phyloP scores from a whole-genome alignment of 805 yeast species.

The Lachancea mirantina region DNA sequence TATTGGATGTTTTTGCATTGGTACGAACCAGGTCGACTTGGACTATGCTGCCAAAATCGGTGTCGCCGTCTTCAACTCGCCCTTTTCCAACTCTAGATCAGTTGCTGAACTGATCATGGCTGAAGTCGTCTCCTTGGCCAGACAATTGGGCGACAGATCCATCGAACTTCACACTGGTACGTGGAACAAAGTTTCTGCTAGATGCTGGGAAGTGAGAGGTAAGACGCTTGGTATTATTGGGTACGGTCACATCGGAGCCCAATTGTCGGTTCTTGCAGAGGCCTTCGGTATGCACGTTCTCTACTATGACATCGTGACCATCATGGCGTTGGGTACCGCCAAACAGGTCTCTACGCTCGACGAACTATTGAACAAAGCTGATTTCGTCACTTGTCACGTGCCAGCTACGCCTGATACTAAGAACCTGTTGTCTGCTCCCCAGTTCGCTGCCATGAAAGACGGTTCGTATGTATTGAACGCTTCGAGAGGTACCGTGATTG shows the following conservation, averaged over 20 bases:
- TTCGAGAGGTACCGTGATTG: slow-evolving; percentile 96
- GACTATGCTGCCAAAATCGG: slow-evolving; percentile 88
- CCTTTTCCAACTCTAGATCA: slow-evolving; percentile 96
- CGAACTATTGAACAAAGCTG: slow-evolving; percentile 73
- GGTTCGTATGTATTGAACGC: slow-evolving; percentile 94
- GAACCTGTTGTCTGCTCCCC: slow-evolving; percentile 81
- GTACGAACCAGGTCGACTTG: slow-evolving; percentile 95
- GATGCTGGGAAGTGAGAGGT: slow-evolving; percentile 99
- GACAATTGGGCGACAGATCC: slow-evolving; percentile 96
- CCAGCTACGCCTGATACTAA: slow-evolving; percentile 92
- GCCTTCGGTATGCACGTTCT: slow-evolving; percentile 95
- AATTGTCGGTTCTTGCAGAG: slow-evolving; percentile 93
- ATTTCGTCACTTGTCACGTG: slow-evolving; percentile 88
- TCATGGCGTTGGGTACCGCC: slow-evolving; percentile 96
- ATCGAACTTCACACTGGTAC: slow-evolving; percentile 92
- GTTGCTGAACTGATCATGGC: slow-evolving; percentile 97
- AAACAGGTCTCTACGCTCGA: slow-evolving; percentile 81
- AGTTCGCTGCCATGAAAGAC: slow-evolving; percentile 91
- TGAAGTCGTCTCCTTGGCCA: slow-evolving; percentile 86
- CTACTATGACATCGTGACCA: slow-evolving; percentile 85
- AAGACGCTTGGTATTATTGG: slow-evolving; percentile 96
- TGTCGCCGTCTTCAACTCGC: slow-evolving; percentile 95
- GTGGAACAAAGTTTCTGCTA: slow-evolving; percentile 93
- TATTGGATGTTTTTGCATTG: slow-evolving; percentile 98
- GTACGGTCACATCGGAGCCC: slow-evolving; percentile 97